Conservation (phyloP, 495 filamentous ascomycete species). For the Penicillium simplicissimum region DNA sequence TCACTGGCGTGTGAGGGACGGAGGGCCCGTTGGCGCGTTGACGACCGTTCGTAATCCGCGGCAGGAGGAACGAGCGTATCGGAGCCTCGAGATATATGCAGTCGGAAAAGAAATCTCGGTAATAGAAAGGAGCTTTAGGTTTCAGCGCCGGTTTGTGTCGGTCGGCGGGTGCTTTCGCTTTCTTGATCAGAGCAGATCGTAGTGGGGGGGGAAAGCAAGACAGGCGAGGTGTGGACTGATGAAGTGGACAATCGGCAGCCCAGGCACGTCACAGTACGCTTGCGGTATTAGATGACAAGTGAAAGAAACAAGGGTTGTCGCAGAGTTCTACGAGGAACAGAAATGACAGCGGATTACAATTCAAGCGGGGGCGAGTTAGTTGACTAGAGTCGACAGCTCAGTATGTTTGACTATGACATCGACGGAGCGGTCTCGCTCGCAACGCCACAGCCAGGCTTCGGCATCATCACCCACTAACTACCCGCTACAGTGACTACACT, state of each 20-base stretch:
- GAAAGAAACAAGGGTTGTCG: background rate
- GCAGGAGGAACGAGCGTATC: constrained; percentile 12
- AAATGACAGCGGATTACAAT: constrained; percentile 3
- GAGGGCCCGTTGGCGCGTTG: constrained; percentile 22
- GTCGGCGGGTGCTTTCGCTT: background rate
- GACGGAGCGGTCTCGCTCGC: constrained; percentile 32
- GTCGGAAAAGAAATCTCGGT: constrained; percentile 2
- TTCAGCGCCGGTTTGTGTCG: background rate
- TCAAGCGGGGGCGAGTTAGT: background rate
- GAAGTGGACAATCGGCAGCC: constrained; percentile 15
- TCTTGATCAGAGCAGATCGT: constrained; percentile 18
- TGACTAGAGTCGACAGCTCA: constrained; percentile 11
- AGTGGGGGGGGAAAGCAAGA: constrained; percentile 29
- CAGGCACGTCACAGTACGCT: constrained; percentile 13
- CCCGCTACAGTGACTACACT: too few species aligned
- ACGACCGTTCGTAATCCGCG: constrained; percentile 11
- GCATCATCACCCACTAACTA: background rate
- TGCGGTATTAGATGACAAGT: background rate
- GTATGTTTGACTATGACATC: constrained; percentile 32
- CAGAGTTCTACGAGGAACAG: background rate
- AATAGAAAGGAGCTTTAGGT: background rate
- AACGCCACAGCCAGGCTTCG: constrained; percentile 31
- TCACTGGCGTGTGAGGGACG: constrained; percentile 17
- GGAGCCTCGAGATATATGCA: constrained; percentile 7
- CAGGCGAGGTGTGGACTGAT: constrained; percentile 27